Percentiles rank a stretch among this genome's conserved stretches.
These are phyloP conservation scores for Elsinoe arachidis DNA, from an alignment of 2,329 filamentous ascomycete genomes.

Conservation along the genomic window DNA sequence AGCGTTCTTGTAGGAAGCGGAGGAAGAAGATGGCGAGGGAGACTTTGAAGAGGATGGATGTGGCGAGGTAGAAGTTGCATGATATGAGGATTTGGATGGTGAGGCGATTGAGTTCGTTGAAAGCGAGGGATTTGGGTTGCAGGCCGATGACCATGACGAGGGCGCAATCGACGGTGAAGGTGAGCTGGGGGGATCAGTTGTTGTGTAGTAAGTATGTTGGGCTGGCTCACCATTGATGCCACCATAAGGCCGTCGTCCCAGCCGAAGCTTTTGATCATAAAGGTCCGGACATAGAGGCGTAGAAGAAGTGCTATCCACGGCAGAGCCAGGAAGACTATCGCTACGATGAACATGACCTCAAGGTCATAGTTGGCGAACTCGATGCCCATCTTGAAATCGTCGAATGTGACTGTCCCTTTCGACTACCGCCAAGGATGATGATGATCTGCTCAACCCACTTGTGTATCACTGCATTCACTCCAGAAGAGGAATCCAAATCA, in stretches of 20 bases:
- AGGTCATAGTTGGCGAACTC: conserved; percentile 2
- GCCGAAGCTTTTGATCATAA: conserved; percentile 2
- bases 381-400: background rate
- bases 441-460: background rate
- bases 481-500: background rate
- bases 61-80: conserved; percentile 33
- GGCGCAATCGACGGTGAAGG: conserved; percentile 11
- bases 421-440: background rate
- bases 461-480: no score
- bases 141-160: conserved; percentile 6
- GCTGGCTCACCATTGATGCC: conserved; percentile 8
- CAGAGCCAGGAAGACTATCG: conserved; percentile 11
- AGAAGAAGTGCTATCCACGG: conserved; percentile 12
- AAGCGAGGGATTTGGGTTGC: background rate
- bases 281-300: conserved; percentile 7
- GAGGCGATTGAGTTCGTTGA: background rate
- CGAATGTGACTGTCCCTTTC: background rate
- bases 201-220: background rate
- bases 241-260: conserved; percentile 15
- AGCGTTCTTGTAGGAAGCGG: conserved; percentile 32
- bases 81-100: conserved; percentile 22
- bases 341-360: conserved; percentile 11
- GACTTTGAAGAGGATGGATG: conserved; percentile 36
- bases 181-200: background rate
- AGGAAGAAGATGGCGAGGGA: conserved; percentile 39